Base-by-base conservation (phyloP, 1,139 yeast species). In the Blastobotrys indianensis region DNA sequence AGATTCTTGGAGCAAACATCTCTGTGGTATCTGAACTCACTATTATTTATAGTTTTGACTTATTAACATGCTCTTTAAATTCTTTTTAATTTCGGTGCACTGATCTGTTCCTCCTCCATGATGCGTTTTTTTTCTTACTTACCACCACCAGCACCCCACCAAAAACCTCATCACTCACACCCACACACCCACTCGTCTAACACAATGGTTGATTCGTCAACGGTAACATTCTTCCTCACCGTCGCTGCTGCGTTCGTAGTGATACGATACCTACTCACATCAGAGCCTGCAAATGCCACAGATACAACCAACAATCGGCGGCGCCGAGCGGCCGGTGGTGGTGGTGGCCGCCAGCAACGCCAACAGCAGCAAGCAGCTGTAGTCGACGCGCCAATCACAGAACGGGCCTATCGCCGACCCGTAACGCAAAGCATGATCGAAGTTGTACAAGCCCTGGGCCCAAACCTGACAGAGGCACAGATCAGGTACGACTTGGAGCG, bases 381-480 rank as follows among this genome's bases (percentile, higher is more conserved):
- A 29, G 44, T 40, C 37, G 39, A 29, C 4, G n/a, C 32, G 6
- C 25, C 25, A 7, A 20, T 20, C 25, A 20, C 12, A 29, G 44
- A 39, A 29, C 47, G 41, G 23, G 46, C 43, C 12, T 47, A 49
- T 33, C 49, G 64, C 13, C 76, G 95, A 46, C 74, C 70, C 2
- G 84, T 85, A n/a, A 83, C 87, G 2, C 76, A 73, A 9, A 80
- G 77, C 52, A 90, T 90, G 97, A 73, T 90, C 41, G 94, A 85
- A 54, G 82, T 85, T 0, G 97, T 90, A 1, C 86, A 81, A 56
- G 78, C 88, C 25, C 72, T 90, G 51, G 95, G 88, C 0, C 97
- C 97, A 1, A 72, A 73, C 31, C 68, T 86, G 42, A 71, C 85
- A 0, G 74, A 67, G 7, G 85, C 76, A n/a, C 94, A 85, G 62